Conservation (phyloP, 257 asterid genomes). For the Solanum chmielewskii region DNA sequence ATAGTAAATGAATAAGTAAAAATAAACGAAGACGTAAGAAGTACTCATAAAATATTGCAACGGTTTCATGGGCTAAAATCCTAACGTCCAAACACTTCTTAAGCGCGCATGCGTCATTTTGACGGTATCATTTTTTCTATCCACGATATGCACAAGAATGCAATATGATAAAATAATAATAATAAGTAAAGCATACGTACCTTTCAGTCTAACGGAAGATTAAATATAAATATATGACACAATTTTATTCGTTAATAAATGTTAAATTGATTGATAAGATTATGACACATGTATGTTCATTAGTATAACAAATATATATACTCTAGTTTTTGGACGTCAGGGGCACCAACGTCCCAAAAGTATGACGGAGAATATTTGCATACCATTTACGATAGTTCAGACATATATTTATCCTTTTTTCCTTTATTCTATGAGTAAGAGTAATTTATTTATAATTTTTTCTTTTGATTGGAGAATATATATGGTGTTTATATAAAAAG, state of each 20-base stretch:
- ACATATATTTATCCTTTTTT: too few relatives aligned
- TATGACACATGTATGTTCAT: too few relatives aligned
- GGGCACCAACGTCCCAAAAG: accelerated
- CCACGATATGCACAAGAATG: not conserved
- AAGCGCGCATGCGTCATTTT: not conserved
- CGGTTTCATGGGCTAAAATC: not conserved
- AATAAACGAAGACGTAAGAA: too few relatives aligned
- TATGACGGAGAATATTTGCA: too few relatives aligned
- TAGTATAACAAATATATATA: too few relatives aligned
- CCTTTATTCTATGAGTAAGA: not conserved
- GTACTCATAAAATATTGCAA: not conserved
- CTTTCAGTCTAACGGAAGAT: accelerated
- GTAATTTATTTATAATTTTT: too few relatives aligned
- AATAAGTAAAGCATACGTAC: too few relatives aligned
- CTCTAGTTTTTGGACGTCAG: too few relatives aligned
- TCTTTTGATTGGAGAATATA: not conserved
- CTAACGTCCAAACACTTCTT: not conserved
- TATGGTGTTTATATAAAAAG: not conserved
- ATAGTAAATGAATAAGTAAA: too few relatives aligned
- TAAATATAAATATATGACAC: accelerated
- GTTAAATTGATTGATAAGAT: accelerated
- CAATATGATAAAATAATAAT: not conserved
- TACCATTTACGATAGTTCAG: accelerated
- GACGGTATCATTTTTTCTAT: not conserved
- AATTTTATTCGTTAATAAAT: too few relatives aligned